Evolutionary conservation across 257 asterid genomes (phyloP).

Genomic region (Gentiana macrophylla): DNA sequence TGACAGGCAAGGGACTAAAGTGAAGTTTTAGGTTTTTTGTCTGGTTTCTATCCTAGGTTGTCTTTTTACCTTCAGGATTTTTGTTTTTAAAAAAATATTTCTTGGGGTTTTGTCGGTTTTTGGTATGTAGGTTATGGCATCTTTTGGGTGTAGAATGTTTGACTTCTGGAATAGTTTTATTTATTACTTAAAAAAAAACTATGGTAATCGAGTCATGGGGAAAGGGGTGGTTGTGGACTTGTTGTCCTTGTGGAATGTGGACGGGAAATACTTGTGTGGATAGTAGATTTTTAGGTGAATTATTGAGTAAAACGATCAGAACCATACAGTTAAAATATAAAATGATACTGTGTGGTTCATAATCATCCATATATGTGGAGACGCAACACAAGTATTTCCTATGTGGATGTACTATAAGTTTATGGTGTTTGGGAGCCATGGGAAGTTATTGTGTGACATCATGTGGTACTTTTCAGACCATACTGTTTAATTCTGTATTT

Average conservation of each 20-base stretch:
- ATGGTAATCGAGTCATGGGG: no score
- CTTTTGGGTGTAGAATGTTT: conserved; percentile 8
- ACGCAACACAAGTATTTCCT: no score
- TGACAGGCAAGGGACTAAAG: conserved; percentile 40
- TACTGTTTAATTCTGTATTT: no score
- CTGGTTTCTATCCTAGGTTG: no score
- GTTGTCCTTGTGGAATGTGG: no score
- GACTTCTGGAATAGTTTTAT: background rate
- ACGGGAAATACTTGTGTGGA: no score
- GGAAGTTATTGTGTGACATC: background rate
- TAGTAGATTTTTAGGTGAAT: no score
- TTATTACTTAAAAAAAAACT: no score
- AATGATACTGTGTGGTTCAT: no score
- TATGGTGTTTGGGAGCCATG: background rate
- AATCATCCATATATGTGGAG: no score
- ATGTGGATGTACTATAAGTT: background rate
- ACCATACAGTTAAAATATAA: background rate
- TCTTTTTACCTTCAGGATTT: background rate
- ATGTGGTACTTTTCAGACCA: background rate
- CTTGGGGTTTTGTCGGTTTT: conserved; percentile 4
- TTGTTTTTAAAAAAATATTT: background rate
- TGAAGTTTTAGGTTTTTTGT: conserved; percentile 7
- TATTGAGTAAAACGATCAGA: no score
- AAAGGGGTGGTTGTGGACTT: no score
- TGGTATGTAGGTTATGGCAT: background rate